A percentile compares a stretch with the other conserved stretches of the same genome.
phyloP scores from a whole-genome alignment of 2,329 filamentous ascomycete genomes.

The Tolypocladium guangdongense region DNA sequence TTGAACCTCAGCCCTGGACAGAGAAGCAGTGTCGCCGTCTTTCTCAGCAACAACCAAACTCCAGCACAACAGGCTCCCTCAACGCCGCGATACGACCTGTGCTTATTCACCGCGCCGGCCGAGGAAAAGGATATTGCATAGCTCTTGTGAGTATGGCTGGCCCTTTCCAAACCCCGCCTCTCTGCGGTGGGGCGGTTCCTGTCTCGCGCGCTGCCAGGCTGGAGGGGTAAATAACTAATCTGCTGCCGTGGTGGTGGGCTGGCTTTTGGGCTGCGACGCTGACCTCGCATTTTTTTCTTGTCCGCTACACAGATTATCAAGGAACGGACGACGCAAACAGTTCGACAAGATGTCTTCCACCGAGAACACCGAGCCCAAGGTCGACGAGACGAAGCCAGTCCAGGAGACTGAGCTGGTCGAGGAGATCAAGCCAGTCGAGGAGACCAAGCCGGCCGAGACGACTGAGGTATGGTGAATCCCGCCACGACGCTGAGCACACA shows the following conservation, averaged over 20 bases:
- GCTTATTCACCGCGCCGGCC: not conserved
- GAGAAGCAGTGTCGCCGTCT: not conserved
- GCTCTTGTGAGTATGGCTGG: not conserved
- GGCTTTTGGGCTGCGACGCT: slow-evolving; percentile 1
- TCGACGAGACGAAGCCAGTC: slow-evolving; percentile 29
- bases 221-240: slow-evolving; percentile 2
- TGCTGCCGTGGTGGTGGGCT: not conserved
- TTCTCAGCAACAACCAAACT: not conserved
- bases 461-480: slow-evolving; percentile 15
- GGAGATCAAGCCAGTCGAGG: slow-evolving; percentile 9
- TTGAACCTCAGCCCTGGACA: not conserved
- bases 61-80: not conserved
- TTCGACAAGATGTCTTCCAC: slow-evolving; percentile 33
- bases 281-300: not conserved
- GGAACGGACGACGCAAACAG: not conserved
- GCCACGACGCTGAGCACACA: not conserved
- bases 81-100: not conserved
- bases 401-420: slow-evolving; percentile 12
- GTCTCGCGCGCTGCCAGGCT: not conserved
- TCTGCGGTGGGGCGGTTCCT: not conserved
- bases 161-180: not conserved
- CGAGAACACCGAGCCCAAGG: slow-evolving; percentile 44
- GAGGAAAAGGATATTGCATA: not conserved
- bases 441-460: slow-evolving; percentile 13
- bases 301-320: not conserved